Conservation (phyloP, 2,329 filamentous ascomycete species). For the Colletotrichum nymphaeae region DNA sequence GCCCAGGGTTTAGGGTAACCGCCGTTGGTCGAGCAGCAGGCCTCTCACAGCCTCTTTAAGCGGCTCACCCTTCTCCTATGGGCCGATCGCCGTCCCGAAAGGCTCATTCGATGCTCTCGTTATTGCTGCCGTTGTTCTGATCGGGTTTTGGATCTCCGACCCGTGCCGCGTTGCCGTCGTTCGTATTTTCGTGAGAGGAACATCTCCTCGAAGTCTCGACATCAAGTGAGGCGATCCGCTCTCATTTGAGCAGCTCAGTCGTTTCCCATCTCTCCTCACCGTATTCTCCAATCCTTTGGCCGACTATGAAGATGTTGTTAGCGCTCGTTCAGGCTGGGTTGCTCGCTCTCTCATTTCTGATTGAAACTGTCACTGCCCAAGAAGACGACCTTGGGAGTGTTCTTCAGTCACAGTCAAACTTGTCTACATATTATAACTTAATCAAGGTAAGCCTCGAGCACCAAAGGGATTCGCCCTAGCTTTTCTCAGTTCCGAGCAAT, state of each 20-base stretch:
- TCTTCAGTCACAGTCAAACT: conserved; percentile 51
- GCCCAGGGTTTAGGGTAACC: neutral
- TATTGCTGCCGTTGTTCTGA: neutral
- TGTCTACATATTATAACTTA: conserved; percentile 56
- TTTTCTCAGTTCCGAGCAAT: neutral
- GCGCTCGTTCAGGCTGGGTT: neutral
- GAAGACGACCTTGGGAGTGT: conserved; percentile 52
- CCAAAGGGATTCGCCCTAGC: too few relatives aligned
- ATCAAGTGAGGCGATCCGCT: neutral
- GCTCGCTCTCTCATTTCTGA: neutral
- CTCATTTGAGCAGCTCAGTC: neutral
- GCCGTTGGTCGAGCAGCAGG: neutral
- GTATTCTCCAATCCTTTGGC: neutral
- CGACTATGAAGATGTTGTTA: neutral
- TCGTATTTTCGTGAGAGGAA: neutral
- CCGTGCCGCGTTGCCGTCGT: neutral
- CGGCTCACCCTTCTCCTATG: conserved; percentile 7
- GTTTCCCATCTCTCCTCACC: too few relatives aligned
- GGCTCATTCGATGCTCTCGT: neutral
- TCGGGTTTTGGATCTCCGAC: neutral
- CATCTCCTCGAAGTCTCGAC: neutral
- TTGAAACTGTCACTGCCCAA: conserved; percentile 33
- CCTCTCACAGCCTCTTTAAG: conserved; percentile 11
- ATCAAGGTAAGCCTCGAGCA: conserved; percentile 49
- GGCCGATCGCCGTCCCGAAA: neutral